Conservation (phyloP, 306 rosid species). For the Gastrolobium villosum region DNA sequence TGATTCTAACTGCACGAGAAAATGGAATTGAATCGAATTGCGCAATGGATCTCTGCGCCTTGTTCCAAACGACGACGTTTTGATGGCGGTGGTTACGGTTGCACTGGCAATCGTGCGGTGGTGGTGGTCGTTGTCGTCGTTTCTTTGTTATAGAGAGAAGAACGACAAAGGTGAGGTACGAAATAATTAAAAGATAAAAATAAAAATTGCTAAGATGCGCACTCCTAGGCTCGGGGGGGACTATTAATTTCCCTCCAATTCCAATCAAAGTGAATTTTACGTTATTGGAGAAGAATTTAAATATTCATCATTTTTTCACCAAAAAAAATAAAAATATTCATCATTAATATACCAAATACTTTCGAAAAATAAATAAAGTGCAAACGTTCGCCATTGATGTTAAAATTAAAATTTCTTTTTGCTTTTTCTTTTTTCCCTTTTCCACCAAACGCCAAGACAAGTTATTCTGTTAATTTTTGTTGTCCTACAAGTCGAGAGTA, state of each 20-base stretch:
- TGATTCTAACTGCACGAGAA: constrained; percentile 13
- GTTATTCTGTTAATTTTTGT: too few species aligned
- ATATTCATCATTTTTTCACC: neutral
- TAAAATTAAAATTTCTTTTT: too few species aligned
- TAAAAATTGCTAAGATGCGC: constrained; percentile 42
- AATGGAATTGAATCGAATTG: constrained; percentile 41
- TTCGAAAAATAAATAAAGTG: neutral
- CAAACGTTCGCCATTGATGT: too few species aligned
- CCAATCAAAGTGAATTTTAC: constrained; percentile 9
- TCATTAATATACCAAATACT: neutral
- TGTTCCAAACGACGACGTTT: constrained; percentile 50
- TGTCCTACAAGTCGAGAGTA: too few species aligned
- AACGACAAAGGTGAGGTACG: constrained; percentile 41
- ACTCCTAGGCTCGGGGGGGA: constrained; percentile 38
- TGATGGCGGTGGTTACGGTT: constrained; percentile 42
- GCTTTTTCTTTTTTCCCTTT: too few species aligned
- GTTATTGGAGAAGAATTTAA: neutral
- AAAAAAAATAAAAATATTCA: neutral
- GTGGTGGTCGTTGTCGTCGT: constrained; percentile 47
- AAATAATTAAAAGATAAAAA: constrained; percentile 26
- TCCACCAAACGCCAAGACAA: too few species aligned
- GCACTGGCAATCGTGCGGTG: constrained; percentile 43
- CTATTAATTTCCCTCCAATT: constrained; percentile 47
- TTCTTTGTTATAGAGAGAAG: constrained; percentile 39
- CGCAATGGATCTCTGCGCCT: constrained; percentile 52